These are phyloP conservation scores for Leishmania guyanensis DNA, from an alignment of 208 protist genomes.

Conservation along the genomic window DNA sequence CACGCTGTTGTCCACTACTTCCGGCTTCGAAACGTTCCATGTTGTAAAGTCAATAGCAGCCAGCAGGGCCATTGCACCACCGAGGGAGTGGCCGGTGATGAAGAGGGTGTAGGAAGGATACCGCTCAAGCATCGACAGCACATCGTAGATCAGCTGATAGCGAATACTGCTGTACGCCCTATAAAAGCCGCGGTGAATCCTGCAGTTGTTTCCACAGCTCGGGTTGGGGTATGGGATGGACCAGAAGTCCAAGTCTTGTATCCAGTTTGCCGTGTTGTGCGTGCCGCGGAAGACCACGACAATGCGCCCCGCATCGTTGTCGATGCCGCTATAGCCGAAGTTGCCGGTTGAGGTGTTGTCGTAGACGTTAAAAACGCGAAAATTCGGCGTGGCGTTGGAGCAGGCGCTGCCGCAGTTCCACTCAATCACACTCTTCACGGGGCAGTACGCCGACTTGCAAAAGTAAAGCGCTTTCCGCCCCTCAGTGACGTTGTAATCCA, in stretches of 20 bases:
- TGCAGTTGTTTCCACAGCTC: slow-evolving; percentile 27
- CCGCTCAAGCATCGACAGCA: slow-evolving; percentile 28
- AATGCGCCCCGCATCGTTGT: slow-evolving; percentile 30
- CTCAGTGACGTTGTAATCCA: slow-evolving; percentile 10
- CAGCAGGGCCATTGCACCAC: slow-evolving; percentile 66
- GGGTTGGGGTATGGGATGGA: slow-evolving; percentile 37
- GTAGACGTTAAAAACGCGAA: slow-evolving; percentile 37
- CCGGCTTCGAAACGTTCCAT: neutral
- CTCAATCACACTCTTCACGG: slow-evolving; percentile 9
- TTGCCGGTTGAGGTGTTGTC: slow-evolving; percentile 42
- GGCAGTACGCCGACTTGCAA: slow-evolving; percentile 64
- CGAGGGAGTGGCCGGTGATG: slow-evolving; percentile 79
- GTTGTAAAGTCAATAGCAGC: slow-evolving; percentile 41
- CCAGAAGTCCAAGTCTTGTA: slow-evolving; percentile 56
- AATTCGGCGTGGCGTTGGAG: slow-evolving; percentile 18
- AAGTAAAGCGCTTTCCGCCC: slow-evolving; percentile 44
- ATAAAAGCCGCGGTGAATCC: slow-evolving; percentile 66
- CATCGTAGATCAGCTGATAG: slow-evolving; percentile 29
- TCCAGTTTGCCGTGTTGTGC: slow-evolving; percentile 64
- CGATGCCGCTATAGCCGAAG: slow-evolving; percentile 38
- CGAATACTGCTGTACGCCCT: slow-evolving; percentile 42
- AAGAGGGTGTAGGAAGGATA: slow-evolving; percentile 48
- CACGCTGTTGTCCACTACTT: neutral
- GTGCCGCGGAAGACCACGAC: slow-evolving; percentile 70
- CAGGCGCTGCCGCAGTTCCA: slow-evolving; percentile 46